Conservation (phyloP, 2,329 filamentous ascomycete genomes). For the Juglanconis juglandina region DNA sequence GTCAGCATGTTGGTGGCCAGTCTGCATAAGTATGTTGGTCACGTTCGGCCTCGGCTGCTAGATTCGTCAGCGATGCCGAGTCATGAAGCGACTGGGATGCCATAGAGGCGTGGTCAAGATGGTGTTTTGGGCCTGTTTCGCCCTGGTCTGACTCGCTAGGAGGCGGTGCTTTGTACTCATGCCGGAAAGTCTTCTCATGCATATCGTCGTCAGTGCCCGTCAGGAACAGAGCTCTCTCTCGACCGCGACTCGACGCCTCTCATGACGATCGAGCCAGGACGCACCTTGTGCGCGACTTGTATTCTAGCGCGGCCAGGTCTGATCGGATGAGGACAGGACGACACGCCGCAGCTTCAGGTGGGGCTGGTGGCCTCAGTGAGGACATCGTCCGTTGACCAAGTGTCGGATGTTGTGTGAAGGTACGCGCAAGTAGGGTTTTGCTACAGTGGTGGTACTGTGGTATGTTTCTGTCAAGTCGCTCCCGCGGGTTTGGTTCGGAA, state of each 20-base stretch:
- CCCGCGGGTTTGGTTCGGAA: not conserved
- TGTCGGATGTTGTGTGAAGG: not conserved
- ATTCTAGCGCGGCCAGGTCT: not conserved
- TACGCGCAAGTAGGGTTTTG: not conserved
- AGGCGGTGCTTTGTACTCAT: not conserved
- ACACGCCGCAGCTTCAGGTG: not conserved
- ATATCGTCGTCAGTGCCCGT: not conserved
- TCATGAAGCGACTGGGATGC: constrained; percentile 10
- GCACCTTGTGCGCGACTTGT: not conserved
- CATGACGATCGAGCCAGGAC: not conserved
- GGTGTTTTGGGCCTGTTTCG: constrained; percentile 17
- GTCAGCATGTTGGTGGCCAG: constrained; percentile 5
- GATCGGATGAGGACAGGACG: not conserved
- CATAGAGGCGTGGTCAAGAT: constrained; percentile 2
- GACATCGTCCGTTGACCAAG: not conserved
- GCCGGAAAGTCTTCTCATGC: not conserved
- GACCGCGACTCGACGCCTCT: not conserved
- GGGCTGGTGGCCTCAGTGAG: not conserved
- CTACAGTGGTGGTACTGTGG: too few species aligned
- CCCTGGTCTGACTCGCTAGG: constrained; percentile 14
- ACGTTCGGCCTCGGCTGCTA: constrained; percentile 15
- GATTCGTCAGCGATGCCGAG: constrained; percentile 7
- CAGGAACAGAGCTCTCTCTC: not conserved
- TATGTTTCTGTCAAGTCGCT: not conserved
- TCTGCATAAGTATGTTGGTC: constrained; percentile 7